Conservation (phyloP, 2,329 filamentous ascomycete species). For the Xylariaceae sp. region DNA sequence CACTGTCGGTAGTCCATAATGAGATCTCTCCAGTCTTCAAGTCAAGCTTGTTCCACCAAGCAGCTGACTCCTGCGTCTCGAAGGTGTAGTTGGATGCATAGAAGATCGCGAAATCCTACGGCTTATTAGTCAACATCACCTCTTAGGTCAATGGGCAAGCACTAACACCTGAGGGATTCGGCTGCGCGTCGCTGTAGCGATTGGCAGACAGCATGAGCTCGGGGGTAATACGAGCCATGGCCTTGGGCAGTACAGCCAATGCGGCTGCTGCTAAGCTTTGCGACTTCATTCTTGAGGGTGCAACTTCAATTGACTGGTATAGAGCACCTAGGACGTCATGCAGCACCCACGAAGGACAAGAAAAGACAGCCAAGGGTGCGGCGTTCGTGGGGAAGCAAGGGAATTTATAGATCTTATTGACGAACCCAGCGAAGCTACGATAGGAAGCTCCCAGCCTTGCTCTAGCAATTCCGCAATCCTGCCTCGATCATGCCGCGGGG, state of each 20-base stretch:
- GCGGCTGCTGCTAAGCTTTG: conserved; percentile 23
- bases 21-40: conserved; percentile 49
- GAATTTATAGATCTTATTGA: conserved; percentile 12
- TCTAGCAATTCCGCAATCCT: conserved; percentile 4
- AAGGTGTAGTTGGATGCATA: conserved; percentile 57
- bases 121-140: conserved; percentile 10
- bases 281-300: conserved; percentile 23
- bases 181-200: conserved; percentile 29
- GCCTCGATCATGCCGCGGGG: too few relatives aligned
- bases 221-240: conserved; percentile 26
- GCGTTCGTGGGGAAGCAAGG: conserved; percentile 5
- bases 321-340: conserved; percentile 8
- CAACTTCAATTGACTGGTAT: conserved; percentile 12
- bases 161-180: conserved; percentile 32
- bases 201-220: conserved; percentile 32
- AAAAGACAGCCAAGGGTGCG: background rate
- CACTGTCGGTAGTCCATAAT: conserved; percentile 47
- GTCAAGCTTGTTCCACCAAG: conserved; percentile 52
- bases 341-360: conserved; percentile 11
- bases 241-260: conserved; percentile 25
- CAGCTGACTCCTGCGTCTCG: conserved; percentile 44
- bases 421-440: conserved; percentile 5
- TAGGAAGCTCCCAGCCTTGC: conserved; percentile 1
- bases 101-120: conserved; percentile 42
- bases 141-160: background rate